Conservation (phyloP, 768 basidiomycete species). For the Hygrophorus pudorinus region DNA sequence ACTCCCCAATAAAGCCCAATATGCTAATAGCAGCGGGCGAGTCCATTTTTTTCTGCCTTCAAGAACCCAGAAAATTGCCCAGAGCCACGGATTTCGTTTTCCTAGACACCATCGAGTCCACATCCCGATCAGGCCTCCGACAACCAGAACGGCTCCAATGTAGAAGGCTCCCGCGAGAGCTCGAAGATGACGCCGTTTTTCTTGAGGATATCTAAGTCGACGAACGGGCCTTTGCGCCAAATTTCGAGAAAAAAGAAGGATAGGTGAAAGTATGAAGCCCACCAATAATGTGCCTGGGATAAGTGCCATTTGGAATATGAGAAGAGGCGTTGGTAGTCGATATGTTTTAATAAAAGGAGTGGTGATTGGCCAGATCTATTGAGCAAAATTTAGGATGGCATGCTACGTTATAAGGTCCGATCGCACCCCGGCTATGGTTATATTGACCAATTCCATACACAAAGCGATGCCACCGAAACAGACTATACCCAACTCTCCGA, state of each 20-base stretch:
- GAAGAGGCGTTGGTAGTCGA: constrained; percentile 83
- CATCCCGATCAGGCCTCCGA: constrained; percentile 75
- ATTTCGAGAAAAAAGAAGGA: constrained; percentile 85
- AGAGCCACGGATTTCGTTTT: constrained; percentile 78
- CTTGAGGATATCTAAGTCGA: constrained; percentile 74
- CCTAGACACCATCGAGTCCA: constrained; percentile 90
- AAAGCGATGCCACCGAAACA: constrained; percentile 82
- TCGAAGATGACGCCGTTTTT: constrained; percentile 74
- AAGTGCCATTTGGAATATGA: constrained; percentile 86
- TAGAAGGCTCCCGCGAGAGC: constrained; percentile 83
- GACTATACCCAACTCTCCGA: constrained; percentile 87
- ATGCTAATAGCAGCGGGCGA: constrained; percentile 64
- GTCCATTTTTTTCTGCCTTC: constrained; percentile 74
- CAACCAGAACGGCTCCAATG: constrained; percentile 61
- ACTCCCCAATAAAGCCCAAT: constrained; percentile 75
- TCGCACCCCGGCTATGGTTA: constrained; percentile 74
- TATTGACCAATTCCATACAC: constrained; percentile 75
- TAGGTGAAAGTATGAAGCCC: constrained; percentile 91
- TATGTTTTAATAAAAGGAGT: constrained; percentile 86
- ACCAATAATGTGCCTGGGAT: constrained; percentile 86
- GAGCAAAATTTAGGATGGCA: background rate
- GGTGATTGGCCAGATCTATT: constrained; percentile 68
- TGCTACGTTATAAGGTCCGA: constrained; percentile 8
- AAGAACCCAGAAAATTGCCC: constrained; percentile 69
- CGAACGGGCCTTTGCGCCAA: constrained; percentile 80